A percentile compares a stretch with the other conserved stretches of the same genome.
These are phyloP conservation scores for Neopestalotiopsis rosae DNA, from an alignment of 2,329 filamentous ascomycete species.

Conservation along the genomic window DNA sequence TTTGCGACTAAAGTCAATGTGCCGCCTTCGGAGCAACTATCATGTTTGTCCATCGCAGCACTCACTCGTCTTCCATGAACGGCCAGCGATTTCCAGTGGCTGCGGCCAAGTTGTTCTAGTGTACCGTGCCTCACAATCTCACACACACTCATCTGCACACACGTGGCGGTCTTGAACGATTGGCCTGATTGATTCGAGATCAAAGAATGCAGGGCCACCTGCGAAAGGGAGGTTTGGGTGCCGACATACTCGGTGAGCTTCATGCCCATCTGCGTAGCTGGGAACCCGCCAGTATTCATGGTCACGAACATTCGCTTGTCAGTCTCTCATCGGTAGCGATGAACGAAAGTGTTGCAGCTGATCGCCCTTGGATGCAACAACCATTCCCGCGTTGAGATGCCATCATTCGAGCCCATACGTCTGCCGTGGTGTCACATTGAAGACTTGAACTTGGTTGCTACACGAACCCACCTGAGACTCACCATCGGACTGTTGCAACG, in stretches of 20 bases:
- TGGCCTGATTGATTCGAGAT: not conserved
- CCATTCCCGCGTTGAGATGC: constrained; percentile 12
- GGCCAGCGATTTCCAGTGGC: not conserved
- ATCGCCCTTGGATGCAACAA: not conserved
- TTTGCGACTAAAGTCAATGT: not conserved
- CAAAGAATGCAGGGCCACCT: not conserved
- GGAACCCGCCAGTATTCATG: not conserved
- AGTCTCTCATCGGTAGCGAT: not conserved
- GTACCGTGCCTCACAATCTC: not conserved
- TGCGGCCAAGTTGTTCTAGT: not conserved
- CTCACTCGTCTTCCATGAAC: not conserved
- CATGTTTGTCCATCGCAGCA: not conserved
- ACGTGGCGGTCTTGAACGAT: not conserved
- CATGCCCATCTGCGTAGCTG: not conserved
- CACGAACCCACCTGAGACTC: not conserved
- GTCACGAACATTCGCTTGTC: not conserved
- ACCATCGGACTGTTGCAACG: not conserved
- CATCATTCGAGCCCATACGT: constrained; percentile 36
- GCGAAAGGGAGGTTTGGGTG: not conserved
- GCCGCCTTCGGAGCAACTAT: not conserved
- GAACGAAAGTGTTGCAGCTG: not conserved
- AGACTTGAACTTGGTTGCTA: constrained; percentile 26
- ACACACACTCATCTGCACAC: not conserved
- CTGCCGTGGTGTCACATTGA: constrained; percentile 34
- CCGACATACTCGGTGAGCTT: not conserved